Base-by-base conservation (phyloP, 345 rosid genomes). In the Pugionium cornutum region DNA sequence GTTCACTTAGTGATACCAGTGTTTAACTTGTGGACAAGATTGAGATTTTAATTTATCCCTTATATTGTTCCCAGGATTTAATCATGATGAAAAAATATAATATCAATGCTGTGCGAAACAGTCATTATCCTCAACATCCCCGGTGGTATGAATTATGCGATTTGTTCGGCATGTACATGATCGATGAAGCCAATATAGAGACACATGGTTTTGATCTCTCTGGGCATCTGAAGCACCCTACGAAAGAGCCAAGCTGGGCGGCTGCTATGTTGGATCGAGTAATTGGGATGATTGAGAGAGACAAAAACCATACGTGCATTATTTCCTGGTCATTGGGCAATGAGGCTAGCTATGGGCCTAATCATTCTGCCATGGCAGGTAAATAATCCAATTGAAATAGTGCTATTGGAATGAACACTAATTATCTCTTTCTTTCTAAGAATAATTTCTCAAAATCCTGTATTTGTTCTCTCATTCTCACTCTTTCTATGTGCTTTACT, bases 171-270 rank as follows among this genome's bases (percentile, higher is more conserved):
- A 75, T 94, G 89, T 94, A 94, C 82, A 90, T 94, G 97, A 84
- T 90, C 58, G 99, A 94, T 78, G 99, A 94, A 81, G 97, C 99
- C 72, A 94, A 94, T 79, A 86, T 94, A 52, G 99, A 94, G 86
- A 94, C 99, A 64, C 99, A 94, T 74, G 99, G 97, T 60, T 94
- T 94, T 75, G 63, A 76, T 84, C 78, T 75, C 53, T 84, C 78
- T 62, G 74, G 76, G 67, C 95, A 86, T 83, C 80, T 89, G 76
- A 94, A 88, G 84, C 97, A 88, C 81, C 99, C 97, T 72, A 73
- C 97, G 31, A 54, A 73, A 55, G 99, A 94, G 70, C 82, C 81
- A 44, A 85, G 86, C 77, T 94, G 99, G 99, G 89, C 97, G 62
- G 68, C 83, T 58, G 96, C 97, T 50, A 94, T 94, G 90, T 48